Percentiles rank a stretch among this genome's conserved stretches.
phyloP scores from a whole-genome alignment of 495 filamentous ascomycete species.

The Xylaria intraflava region DNA sequence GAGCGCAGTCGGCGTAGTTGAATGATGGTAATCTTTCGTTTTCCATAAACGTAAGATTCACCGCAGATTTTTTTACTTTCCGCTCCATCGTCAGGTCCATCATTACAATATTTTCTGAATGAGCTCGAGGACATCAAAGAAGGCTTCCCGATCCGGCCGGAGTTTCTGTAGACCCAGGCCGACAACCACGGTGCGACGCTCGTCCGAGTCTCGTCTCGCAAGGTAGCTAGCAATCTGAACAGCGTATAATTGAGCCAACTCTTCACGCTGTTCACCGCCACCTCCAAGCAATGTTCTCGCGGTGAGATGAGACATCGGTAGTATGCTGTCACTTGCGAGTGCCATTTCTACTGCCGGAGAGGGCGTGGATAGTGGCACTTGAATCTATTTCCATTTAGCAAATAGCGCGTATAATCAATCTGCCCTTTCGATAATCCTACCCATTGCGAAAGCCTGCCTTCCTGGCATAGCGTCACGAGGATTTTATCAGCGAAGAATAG shows the following conservation, averaged over 20 bases:
- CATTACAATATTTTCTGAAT: slow-evolving; percentile 52
- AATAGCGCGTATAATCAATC: slow-evolving; percentile 14
- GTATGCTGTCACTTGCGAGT: slow-evolving; percentile 45
- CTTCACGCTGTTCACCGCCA: slow-evolving; percentile 69
- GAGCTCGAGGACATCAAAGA: slow-evolving; percentile 77
- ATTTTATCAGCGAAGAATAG: slow-evolving; percentile 86
- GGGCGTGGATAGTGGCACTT: slow-evolving; percentile 71
- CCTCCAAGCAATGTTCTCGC: slow-evolving; percentile 87
- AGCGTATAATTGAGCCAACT: slow-evolving; percentile 77
- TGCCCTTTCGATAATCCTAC: slow-evolving; percentile 33
- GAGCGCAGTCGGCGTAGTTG: slow-evolving; percentile 30
- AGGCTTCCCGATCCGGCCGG: slow-evolving; percentile 60
- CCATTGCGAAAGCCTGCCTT: slow-evolving; percentile 86
- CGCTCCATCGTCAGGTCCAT: not conserved
- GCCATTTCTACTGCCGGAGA: slow-evolving; percentile 55
- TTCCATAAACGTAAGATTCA: not conserved
- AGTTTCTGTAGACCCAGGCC: slow-evolving; percentile 69
- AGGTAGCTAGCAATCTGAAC: slow-evolving; percentile 82
- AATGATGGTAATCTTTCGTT: not conserved
- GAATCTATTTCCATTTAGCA: slow-evolving; percentile 51
- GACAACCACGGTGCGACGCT: slow-evolving; percentile 72
- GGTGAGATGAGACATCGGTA: slow-evolving; percentile 75
- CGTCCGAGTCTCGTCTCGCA: slow-evolving; percentile 61
- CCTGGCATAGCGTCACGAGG: slow-evolving; percentile 80
- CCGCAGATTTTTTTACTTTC: not conserved